Evolutionary conservation across 2,329 filamentous ascomycete genomes (phyloP).

Genomic region (Trichophyton mentagrophytes): DNA sequence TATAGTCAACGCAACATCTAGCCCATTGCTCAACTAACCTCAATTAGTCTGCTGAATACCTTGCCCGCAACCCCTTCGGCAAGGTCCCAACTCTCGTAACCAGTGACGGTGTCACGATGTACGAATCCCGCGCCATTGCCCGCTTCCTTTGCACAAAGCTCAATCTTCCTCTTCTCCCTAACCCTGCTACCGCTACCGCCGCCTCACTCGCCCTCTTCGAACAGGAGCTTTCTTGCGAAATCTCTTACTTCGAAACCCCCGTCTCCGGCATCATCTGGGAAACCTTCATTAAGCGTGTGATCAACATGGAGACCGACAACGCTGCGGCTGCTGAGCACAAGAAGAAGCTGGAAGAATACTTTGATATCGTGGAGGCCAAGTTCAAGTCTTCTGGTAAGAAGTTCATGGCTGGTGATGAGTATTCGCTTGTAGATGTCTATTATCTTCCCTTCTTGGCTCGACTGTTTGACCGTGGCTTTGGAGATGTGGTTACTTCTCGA

Average conservation of each 20-base stretch:
- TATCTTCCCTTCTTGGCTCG: constrained; percentile 37
- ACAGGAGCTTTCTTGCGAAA: constrained; percentile 33
- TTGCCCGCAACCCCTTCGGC: constrained; percentile 29
- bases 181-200: constrained; percentile 25
- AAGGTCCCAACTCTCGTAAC: constrained; percentile 32
- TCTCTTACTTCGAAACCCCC: constrained; percentile 34
- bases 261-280: constrained; percentile 34
- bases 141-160: constrained; percentile 36
- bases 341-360: constrained; percentile 30
- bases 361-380: constrained; percentile 25
- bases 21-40: neutral
- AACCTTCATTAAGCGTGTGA: constrained; percentile 35
- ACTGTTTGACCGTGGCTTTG: constrained; percentile 32
- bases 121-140: constrained; percentile 39
- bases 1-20: neutral
- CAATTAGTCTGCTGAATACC: constrained; percentile 16
- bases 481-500: constrained; percentile 26
- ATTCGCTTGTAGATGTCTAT: constrained; percentile 37
- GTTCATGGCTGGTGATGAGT: constrained; percentile 36
- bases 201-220: constrained; percentile 32
- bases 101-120: constrained; percentile 33
- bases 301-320: constrained; percentile 33
- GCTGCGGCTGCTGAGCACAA: constrained; percentile 29
- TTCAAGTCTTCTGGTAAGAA: constrained; percentile 17
- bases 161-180: constrained; percentile 33